Conservation (phyloP, 805 yeast genomes). For the Kodamaea kaohsiungensis region DNA sequence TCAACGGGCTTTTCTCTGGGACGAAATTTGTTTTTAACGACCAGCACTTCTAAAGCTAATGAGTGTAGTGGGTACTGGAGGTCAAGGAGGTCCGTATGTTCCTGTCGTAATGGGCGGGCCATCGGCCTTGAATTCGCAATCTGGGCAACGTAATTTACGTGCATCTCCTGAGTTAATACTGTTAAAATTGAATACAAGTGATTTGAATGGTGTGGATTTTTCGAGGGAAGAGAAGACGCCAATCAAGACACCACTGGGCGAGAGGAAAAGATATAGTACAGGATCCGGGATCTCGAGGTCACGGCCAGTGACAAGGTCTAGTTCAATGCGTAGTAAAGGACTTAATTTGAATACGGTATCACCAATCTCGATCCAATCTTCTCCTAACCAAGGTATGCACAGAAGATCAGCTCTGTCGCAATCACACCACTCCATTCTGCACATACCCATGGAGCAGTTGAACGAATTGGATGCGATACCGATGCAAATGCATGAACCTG, state of each 20-base stretch:
- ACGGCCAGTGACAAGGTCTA: slow-evolving; percentile 4
- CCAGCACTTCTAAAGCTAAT: background rate
- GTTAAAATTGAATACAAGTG: background rate
- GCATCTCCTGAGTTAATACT: slow-evolving; percentile 1
- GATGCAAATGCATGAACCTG: background rate
- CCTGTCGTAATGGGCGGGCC: background rate
- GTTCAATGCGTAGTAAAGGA: slow-evolving; percentile 6
- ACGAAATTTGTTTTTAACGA: background rate
- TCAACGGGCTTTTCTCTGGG: background rate
- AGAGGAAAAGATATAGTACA: background rate
- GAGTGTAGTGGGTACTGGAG: background rate
- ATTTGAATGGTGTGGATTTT: background rate
- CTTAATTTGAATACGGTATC: slow-evolving; percentile 9
- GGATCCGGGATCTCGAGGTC: background rate
- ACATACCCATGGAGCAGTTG: background rate
- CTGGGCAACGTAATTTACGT: background rate
- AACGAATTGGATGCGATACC: slow-evolving; percentile 4
- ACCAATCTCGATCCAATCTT: background rate
- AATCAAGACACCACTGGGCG: background rate
- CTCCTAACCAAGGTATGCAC: slow-evolving; percentile 3
- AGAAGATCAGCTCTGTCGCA: slow-evolving; percentile 6
- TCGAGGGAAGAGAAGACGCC: background rate
- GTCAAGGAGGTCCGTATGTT: background rate
- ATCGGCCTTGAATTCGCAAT: background rate
- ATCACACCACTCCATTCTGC: slow-evolving; percentile 5